A percentile compares a stretch with the other conserved stretches of the same genome.
Conservation (phyloP, 2,329 filamentous ascomycete species). For the Colletotrichum paranaense region DNA sequence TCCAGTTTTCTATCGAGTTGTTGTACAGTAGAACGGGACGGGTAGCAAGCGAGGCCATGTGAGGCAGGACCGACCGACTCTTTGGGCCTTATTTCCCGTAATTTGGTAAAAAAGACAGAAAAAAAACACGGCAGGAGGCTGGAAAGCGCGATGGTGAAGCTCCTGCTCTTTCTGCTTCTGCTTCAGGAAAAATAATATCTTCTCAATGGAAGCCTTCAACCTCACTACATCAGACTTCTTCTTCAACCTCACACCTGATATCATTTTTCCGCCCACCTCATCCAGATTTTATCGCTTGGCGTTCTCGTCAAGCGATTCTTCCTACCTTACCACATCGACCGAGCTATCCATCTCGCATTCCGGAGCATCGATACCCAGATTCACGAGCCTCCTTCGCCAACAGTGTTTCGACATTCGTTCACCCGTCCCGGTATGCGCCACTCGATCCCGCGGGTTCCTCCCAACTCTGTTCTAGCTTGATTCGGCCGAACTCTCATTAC, state of each 20-base stretch:
- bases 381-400: not conserved
- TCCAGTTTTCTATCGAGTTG: too few relatives aligned
- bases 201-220: not conserved
- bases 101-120: not conserved
- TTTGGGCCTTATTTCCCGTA: not conserved
- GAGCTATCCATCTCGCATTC: not conserved
- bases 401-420: not conserved
- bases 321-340: not conserved
- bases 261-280: not conserved
- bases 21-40: not conserved
- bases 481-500: not conserved
- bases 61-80: not conserved
- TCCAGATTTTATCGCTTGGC: too few relatives aligned
- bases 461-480: not conserved
- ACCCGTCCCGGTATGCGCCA: not conserved
- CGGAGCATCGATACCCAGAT: not conserved
- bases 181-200: not conserved
- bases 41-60: not conserved
- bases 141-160: not conserved
- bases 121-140: not conserved
- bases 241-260: not conserved
- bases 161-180: not conserved
- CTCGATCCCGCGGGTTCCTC: not conserved
- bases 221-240: not conserved
- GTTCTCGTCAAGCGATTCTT: too few relatives aligned